These are phyloP conservation scores for Elaeis guineensis DNA, from an alignment of 176 grass and related monocot genomes.

Conservation along the genomic window DNA sequence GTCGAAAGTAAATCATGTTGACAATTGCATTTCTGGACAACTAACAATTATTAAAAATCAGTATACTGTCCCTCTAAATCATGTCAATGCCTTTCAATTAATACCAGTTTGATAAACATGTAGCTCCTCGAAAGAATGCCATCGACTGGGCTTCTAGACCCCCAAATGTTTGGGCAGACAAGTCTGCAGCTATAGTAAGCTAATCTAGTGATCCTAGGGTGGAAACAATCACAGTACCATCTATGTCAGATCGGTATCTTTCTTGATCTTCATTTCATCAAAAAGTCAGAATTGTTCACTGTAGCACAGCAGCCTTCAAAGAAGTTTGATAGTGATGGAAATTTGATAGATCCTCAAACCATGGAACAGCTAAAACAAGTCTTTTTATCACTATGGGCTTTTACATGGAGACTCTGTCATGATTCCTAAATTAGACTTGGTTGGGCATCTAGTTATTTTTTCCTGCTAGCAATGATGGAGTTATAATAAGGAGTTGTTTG, in stretches of 20 bases:
- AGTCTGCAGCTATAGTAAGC: constrained; percentile 68
- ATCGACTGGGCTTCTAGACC: constrained; percentile 82
- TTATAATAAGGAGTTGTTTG: too few relatives aligned
- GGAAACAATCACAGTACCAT: constrained; percentile 64
- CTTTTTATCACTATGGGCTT: constrained; percentile 61
- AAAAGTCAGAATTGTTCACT: constrained; percentile 71
- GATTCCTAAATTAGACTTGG: too few relatives aligned
- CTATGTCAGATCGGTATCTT: constrained; percentile 76
- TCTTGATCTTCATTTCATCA: constrained; percentile 94
- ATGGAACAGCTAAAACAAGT: constrained; percentile 61
- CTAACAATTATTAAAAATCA: too few relatives aligned
- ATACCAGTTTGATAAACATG: background rate
- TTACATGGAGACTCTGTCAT: constrained; percentile 43
- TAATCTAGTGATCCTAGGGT: constrained; percentile 56
- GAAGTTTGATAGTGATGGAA: constrained; percentile 57
- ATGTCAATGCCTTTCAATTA: too few relatives aligned
- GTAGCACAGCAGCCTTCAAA: constrained; percentile 45
- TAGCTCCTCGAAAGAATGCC: constrained; percentile 83
- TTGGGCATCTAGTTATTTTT: too few relatives aligned
- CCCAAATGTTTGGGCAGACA: constrained; percentile 66
- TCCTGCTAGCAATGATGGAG: too few relatives aligned
- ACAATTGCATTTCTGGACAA: too few relatives aligned
- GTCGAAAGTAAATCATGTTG: too few relatives aligned
- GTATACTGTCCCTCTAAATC: too few relatives aligned
- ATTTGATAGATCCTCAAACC: constrained; percentile 47